Evolutionary conservation across 1,139 yeast species (phyloP).

Genomic region (Arxiozyma bovina): DNA sequence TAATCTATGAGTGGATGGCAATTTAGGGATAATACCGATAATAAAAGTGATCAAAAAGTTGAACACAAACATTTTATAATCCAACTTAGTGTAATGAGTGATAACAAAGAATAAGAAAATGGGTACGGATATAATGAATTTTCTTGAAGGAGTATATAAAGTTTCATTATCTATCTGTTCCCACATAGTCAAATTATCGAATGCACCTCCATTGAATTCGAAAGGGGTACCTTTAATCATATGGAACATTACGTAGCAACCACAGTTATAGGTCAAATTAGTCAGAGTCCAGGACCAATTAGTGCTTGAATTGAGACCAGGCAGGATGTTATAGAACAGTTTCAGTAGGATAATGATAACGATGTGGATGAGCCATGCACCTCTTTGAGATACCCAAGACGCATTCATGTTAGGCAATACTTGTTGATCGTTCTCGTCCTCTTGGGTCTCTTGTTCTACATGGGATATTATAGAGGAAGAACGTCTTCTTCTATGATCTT

Average conservation of each 20-base stretch:
- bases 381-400: constrained; percentile 90
- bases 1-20: constrained; percentile 72
- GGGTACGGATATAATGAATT: constrained; percentile 85
- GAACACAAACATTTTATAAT: constrained; percentile 64
- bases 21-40: constrained; percentile 77
- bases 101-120: constrained; percentile 75
- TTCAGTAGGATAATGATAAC: constrained; percentile 70
- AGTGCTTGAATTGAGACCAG: constrained; percentile 60
- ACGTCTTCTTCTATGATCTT: constrained; percentile 41
- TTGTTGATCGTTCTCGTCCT: constrained; percentile 86
- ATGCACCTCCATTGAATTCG: constrained; percentile 94
- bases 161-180: constrained; percentile 97
- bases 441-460: constrained; percentile 86
- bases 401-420: constrained; percentile 86
- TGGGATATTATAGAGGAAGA: constrained; percentile 72
- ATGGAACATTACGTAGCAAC: constrained; percentile 93
- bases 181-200: constrained; percentile 96
- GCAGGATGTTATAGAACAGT: constrained; percentile 66
- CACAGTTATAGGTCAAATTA: constrained; percentile 79
- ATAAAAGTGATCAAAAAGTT: constrained; percentile 73
- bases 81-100: constrained; percentile 86
- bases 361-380: constrained; percentile 91
- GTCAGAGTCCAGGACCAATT: constrained; percentile 85
- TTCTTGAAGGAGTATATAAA: constrained; percentile 93
- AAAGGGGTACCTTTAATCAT: constrained; percentile 95